Evolutionary conservation across 2,329 filamentous ascomycete genomes (phyloP).

Genomic region (Calonectria leucothoes): DNA sequence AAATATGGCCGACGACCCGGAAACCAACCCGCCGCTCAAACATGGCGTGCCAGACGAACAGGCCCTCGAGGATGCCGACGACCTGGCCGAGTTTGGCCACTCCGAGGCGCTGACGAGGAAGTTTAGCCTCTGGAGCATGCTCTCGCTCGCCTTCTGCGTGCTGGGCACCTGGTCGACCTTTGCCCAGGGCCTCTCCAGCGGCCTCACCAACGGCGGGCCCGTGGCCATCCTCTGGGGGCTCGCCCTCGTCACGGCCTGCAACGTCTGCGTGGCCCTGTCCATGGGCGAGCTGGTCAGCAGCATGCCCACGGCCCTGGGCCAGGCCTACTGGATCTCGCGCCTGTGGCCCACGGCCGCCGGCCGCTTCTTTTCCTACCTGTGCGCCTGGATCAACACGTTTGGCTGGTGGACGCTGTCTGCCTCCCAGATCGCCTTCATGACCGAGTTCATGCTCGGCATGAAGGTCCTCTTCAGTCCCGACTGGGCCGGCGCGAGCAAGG

Average conservation of each 20-base stretch:
- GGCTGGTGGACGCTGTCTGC: conserved; percentile 69
- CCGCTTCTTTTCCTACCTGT: conserved; percentile 65
- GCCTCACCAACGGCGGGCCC: conserved; percentile 65
- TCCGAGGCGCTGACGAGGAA: conserved; percentile 55
- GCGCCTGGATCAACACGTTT: conserved; percentile 70
- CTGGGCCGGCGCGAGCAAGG: conserved; percentile 57
- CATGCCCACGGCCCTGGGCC: conserved; percentile 70
- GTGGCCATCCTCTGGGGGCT: conserved; percentile 67
- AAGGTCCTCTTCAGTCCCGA: conserved; percentile 63
- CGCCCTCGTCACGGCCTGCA: conserved; percentile 62
- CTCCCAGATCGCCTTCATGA: conserved; percentile 68
- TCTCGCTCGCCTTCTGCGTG: conserved; percentile 67
- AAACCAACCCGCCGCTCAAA: conserved; percentile 40
- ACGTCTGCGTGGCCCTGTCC: conserved; percentile 64
- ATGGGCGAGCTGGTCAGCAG: conserved; percentile 67
- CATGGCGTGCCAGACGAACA: conserved; percentile 37
- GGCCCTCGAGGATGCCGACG: conserved; percentile 49
- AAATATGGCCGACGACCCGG: conserved; percentile 41
- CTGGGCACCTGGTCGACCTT: conserved; percentile 70
- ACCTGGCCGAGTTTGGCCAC: conserved; percentile 56
- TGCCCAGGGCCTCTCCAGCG: conserved; percentile 60
- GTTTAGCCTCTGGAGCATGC: conserved; percentile 67
- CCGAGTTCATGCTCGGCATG: conserved; percentile 67
- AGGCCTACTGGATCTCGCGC: conserved; percentile 65
- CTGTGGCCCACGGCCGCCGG: conserved; percentile 53